Conservation (phyloP, 2,329 filamentous ascomycete genomes). For the Monosporascus sp. region DNA sequence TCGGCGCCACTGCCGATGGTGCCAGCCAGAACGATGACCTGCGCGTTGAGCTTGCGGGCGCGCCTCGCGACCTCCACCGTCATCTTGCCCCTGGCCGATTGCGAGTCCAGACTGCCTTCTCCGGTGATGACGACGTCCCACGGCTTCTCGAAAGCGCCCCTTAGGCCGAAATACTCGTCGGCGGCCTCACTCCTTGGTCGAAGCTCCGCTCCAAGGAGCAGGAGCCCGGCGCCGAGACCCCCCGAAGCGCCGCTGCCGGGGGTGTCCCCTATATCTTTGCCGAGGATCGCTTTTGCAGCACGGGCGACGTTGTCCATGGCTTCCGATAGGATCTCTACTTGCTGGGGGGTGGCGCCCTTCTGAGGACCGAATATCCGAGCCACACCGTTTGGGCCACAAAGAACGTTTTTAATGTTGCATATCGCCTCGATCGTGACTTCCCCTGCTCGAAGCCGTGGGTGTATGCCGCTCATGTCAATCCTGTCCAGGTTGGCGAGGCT, state of each 20-base stretch:
- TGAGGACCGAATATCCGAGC: conserved; percentile 46
- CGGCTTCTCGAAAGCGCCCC: conserved; percentile 34
- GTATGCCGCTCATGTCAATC: conserved; percentile 33
- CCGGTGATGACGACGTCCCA: conserved; percentile 48
- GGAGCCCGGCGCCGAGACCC: conserved; percentile 44
- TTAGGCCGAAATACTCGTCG: conserved; percentile 43
- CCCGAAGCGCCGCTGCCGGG: conserved; percentile 48
- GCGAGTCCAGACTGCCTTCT: conserved; percentile 46
- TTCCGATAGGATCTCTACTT: conserved; percentile 35
- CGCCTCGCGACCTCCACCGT: conserved; percentile 45
- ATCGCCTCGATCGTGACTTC: conserved; percentile 39
- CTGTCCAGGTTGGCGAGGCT: conserved; percentile 30
- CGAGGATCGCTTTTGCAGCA: conserved; percentile 28
- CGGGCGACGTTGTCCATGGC: conserved; percentile 38
- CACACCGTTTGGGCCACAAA: conserved; percentile 43
- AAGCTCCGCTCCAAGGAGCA: conserved; percentile 40
- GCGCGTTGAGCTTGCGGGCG: conserved; percentile 38
- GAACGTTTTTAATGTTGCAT: conserved; percentile 46
- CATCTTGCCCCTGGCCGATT: conserved; percentile 47
- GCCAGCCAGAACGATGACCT: conserved; percentile 36
- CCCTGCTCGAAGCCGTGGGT: conserved; percentile 27
- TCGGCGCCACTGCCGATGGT: conserved; percentile 28
- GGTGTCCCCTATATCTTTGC: conserved; percentile 28
- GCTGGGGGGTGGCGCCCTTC: conserved; percentile 40
- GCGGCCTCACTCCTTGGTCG: conserved; percentile 43